Base-by-base conservation (phyloP, 176 grass and related monocot species). In the Cenchrus fungigraminus region DNA sequence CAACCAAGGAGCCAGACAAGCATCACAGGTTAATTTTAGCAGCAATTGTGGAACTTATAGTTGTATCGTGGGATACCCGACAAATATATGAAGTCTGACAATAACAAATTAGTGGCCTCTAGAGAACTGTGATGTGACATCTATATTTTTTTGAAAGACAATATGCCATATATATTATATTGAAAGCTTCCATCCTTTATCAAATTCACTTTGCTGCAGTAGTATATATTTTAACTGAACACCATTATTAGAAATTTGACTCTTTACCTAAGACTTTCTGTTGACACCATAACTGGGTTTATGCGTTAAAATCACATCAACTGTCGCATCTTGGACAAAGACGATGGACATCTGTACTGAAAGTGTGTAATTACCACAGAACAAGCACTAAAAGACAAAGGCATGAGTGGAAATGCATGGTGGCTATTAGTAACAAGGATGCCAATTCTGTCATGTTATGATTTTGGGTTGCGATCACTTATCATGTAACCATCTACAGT, bases 191-290 rank as follows among this genome's bases (percentile, higher is more conserved):
- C 17, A 68, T 10, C 12, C 19, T 34, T 71, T 70, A 70, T 58
- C 65, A 51, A 52, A 71, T 15, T 67, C 51, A 61, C 43, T 45
- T 64, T 78, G 19, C 12, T 42, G 75, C 67, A 12, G 20, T 68
- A 79, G 40, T 17, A 80, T 22, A 31, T 54, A 68, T 84, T 72
- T 55, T 14, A 82, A 49, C 9, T 5, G 17, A 84, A 66, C 22
- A 79, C 76, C 68, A 74, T 85, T 80, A 49, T 85, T 80, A 49
- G 28, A 79, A 61, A 62, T 71, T 79, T 79, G 53, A 71, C 52
- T 40, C 12, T 2, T 83, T 73, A 40, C 79, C 17, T 6, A 53
- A 72, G 45, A 70, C 22, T 29, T 45, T 74, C 2, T 15, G 49
- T 37, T 74, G 6, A 68, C 78, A 25, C 8, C 6, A 32, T 63